These are phyloP conservation scores for Pistacia vera DNA, from an alignment of 345 rosid genomes.

Conservation along the genomic window DNA sequence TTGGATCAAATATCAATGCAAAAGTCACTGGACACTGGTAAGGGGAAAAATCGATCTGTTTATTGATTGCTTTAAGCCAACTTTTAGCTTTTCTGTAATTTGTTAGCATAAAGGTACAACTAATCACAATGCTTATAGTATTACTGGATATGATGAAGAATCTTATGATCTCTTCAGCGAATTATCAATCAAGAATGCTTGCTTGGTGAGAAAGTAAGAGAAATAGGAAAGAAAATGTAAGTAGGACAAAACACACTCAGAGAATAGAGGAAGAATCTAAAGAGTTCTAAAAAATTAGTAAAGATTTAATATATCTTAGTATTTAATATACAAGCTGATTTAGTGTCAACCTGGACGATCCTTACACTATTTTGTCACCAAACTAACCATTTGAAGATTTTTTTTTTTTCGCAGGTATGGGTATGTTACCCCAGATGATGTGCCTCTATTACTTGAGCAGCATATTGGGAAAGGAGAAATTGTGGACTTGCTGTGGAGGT, in stretches of 20 bases:
- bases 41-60: conserved; percentile 19
- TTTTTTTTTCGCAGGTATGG: conserved; percentile 61
- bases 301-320: too few species aligned
- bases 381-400: background rate
- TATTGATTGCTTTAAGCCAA: background rate
- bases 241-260: too few species aligned
- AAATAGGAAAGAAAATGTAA: too few species aligned
- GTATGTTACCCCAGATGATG: conserved; percentile 81
- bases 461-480: conserved; percentile 82
- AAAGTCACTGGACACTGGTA: conserved; percentile 88
- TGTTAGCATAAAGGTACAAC: background rate
- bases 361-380: too few species aligned
- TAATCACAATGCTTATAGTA: background rate
- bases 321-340: too few species aligned
- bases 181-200: too few species aligned
- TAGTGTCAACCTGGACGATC: too few species aligned
- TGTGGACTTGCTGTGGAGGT: conserved; percentile 86
- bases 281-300: too few species aligned
- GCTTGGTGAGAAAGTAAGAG: too few species aligned
- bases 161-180: too few species aligned
- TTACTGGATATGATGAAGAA: too few species aligned
- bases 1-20: conserved; percentile 59
- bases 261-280: too few species aligned
- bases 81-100: conserved; percentile 7
- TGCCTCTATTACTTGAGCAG: conserved; percentile 62